These are phyloP conservation scores for Tarenaya hassleriana DNA, from an alignment of 345 rosid genomes.

Conservation along the genomic window DNA sequence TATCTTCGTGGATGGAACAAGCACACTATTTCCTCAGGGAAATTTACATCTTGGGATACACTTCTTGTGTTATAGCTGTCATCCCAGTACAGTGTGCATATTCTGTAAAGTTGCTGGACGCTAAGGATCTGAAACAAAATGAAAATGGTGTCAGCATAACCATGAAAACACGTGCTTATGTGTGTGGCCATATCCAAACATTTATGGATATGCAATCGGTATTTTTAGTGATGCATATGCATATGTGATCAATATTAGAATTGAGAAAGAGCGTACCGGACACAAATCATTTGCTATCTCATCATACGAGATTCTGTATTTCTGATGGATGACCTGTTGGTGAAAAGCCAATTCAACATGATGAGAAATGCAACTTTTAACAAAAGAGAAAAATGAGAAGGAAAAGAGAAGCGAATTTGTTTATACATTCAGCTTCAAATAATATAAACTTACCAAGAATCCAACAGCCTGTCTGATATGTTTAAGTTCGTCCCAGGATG, in stretches of 20 bases:
- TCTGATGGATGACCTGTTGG: constrained; percentile 86
- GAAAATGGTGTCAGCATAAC: too few species aligned
- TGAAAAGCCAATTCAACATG: constrained; percentile 21
- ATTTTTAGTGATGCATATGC: too few species aligned
- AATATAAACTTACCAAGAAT: constrained; percentile 67
- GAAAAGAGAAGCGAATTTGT: background rate
- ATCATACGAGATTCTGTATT: constrained; percentile 87
- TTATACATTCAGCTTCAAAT: background rate
- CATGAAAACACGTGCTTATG: constrained; percentile 8
- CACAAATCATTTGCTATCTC: constrained; percentile 88
- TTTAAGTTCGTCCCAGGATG: constrained; percentile 96
- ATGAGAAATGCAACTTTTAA: constrained; percentile 17
- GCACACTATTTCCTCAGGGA: background rate
- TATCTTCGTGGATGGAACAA: background rate
- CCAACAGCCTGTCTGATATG: constrained; percentile 99
- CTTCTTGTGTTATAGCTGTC: constrained; percentile 95
- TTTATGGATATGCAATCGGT: too few species aligned
- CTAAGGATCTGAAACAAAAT: constrained; percentile 70
- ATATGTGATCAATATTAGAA: background rate
- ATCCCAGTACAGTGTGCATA: constrained; percentile 88
- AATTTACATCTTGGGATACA: constrained; percentile 72
- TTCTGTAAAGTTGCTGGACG: constrained; percentile 93
- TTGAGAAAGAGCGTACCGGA: constrained; percentile 43
- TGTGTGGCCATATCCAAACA: too few species aligned
- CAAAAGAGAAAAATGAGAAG: constrained; percentile 6